phyloP scores from a whole-genome alignment of 495 filamentous ascomycete species.

The Podospora pseudoanserina region DNA sequence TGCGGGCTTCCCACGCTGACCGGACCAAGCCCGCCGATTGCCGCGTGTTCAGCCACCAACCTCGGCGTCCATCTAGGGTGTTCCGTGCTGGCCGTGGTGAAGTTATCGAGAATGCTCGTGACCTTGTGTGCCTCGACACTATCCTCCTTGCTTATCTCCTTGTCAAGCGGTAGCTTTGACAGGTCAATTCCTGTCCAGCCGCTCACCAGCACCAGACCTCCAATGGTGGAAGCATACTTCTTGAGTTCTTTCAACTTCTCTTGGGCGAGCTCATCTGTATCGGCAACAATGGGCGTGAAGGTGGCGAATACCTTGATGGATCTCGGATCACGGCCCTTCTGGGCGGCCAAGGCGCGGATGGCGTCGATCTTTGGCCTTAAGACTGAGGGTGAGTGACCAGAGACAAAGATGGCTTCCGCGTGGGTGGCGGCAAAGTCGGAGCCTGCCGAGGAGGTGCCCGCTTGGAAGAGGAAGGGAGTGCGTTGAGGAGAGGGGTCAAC shows the following conservation, averaged over 20 bases:
- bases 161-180: constrained; percentile 52
- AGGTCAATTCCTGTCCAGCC: constrained; percentile 64
- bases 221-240: constrained; percentile 51
- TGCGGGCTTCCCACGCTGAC: constrained; percentile 53
- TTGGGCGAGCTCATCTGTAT: constrained; percentile 55
- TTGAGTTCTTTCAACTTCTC: constrained; percentile 51
- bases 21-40: constrained; percentile 54
- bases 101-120: constrained; percentile 47
- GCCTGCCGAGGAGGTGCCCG: constrained; percentile 57
- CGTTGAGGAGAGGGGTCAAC: constrained; percentile 60
- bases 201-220: constrained; percentile 57
- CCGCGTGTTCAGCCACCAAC: constrained; percentile 54
- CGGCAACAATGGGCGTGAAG: constrained; percentile 55
- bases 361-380: constrained; percentile 51
- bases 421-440: constrained; percentile 57
- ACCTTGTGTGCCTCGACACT: constrained; percentile 52
- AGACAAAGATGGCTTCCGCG: constrained; percentile 63
- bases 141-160: constrained; percentile 52
- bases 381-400: constrained; percentile 49
- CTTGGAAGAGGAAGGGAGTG: constrained; percentile 63
- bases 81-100: constrained; percentile 49
- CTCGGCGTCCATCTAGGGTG: constrained; percentile 52
- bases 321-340: constrained; percentile 51
- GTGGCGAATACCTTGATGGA: constrained; percentile 59
- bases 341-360: constrained; percentile 51